Conservation (phyloP, 306 rosid species). For the Gastrolobium villosum region DNA sequence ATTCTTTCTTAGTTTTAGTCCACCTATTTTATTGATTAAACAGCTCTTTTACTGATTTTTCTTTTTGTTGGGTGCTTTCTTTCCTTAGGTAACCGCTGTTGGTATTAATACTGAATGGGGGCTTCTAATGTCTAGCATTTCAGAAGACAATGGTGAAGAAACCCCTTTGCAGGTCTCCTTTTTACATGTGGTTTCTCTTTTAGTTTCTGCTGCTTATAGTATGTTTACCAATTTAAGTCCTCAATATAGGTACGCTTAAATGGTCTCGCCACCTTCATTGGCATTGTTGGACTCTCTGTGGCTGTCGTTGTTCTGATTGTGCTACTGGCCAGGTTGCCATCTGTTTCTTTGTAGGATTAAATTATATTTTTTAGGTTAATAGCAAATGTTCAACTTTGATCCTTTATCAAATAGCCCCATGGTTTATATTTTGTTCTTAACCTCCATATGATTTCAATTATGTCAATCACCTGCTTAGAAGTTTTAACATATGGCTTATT, state of each 20-base stretch:
- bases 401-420: conserved; percentile 13
- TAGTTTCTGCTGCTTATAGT: neutral
- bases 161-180: conserved; percentile 91
- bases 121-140: conserved; percentile 92
- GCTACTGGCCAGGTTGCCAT: conserved; percentile 73
- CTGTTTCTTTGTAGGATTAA: conserved; percentile 25
- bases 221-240: conserved; percentile 35
- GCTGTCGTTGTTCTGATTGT: conserved; percentile 74
- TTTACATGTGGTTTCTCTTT: neutral
- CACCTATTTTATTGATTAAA: conserved; percentile 27
- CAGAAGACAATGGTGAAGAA: conserved; percentile 94
- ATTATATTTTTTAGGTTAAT: conserved; percentile 1
- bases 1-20: neutral
- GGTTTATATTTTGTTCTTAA: neutral
- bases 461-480: conserved; percentile 31
- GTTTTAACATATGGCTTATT: conserved; percentile 14
- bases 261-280: conserved; percentile 92
- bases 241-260: conserved; percentile 82
- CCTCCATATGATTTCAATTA: neutral
- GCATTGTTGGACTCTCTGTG: conserved; percentile 84
- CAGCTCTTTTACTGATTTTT: conserved; percentile 22
- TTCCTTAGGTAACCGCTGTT: conserved; percentile 80
- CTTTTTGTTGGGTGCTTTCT: conserved; percentile 7
- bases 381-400: conserved; percentile 10
- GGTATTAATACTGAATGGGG: conserved; percentile 97